Evolutionary conservation across 2,329 filamentous ascomycete species (phyloP).

Genomic region (Microcyclospora pomicola): DNA sequence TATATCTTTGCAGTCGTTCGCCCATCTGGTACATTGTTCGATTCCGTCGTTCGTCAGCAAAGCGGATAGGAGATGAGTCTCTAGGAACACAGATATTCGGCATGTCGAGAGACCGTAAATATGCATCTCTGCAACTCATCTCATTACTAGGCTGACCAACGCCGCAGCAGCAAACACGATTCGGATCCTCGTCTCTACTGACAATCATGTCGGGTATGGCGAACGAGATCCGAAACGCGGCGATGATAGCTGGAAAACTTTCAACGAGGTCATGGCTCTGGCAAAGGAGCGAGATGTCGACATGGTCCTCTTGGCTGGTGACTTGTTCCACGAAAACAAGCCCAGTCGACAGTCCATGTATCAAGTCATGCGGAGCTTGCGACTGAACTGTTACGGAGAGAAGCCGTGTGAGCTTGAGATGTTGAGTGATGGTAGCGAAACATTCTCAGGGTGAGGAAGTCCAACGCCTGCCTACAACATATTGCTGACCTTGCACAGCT

Average conservation of each 20-base stretch:
- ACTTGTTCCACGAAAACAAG: conserved; percentile 97
- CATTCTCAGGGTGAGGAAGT: conserved; percentile 44
- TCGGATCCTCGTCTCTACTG: conserved; percentile 82
- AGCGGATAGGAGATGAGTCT: too few relatives aligned
- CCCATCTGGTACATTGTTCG: too few relatives aligned
- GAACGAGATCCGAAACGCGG: conserved; percentile 89
- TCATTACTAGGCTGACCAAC: neutral
- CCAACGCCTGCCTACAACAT: conserved; percentile 4
- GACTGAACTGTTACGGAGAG: conserved; percentile 86
- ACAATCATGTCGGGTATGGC: conserved; percentile 95
- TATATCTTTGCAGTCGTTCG: too few relatives aligned
- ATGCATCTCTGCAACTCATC: conserved; percentile 6
- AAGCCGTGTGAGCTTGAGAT: conserved; percentile 93
- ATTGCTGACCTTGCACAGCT: conserved; percentile 31
- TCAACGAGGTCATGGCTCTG: conserved; percentile 87
- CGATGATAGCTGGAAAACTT: conserved; percentile 91
- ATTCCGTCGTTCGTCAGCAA: too few relatives aligned
- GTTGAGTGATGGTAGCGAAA: conserved; percentile 79
- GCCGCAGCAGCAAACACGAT: conserved; percentile 63
- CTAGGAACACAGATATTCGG: too few relatives aligned
- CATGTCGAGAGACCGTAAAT: too few relatives aligned
- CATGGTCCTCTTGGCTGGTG: conserved; percentile 89
- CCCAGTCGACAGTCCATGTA: conserved; percentile 92
- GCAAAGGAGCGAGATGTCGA: conserved; percentile 84
- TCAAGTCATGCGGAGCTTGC: conserved; percentile 88